Percentiles rank a stretch among this genome's conserved stretches.
phyloP scores from a whole-genome alignment of 2,329 filamentous ascomycete species.

The Monosporascus sp. region DNA sequence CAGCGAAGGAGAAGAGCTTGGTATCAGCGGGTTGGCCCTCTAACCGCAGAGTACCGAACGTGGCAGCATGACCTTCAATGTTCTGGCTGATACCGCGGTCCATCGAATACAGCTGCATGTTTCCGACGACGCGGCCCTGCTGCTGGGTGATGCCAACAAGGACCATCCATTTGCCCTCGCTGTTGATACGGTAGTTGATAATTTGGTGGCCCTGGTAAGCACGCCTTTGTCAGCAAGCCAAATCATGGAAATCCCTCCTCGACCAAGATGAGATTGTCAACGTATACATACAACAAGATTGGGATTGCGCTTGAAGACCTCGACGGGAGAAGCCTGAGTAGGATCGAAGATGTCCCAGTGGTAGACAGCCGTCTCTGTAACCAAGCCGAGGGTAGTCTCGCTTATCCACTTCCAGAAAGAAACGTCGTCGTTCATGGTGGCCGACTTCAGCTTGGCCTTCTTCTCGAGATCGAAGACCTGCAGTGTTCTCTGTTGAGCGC shows the following conservation, averaged over 20 bases:
- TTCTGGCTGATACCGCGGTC: slow-evolving; percentile 96
- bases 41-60: slow-evolving; percentile 83
- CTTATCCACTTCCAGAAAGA: slow-evolving; percentile 99
- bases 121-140: slow-evolving; percentile 86
- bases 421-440: slow-evolving; percentile 94
- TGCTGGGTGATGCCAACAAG: slow-evolving; percentile 94
- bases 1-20: slow-evolving; percentile 94
- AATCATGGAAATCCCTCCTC: background rate
- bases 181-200: slow-evolving; percentile 97
- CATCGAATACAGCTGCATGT: slow-evolving; percentile 95
- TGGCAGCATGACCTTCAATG: slow-evolving; percentile 94
- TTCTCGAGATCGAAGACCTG: slow-evolving; percentile 94
- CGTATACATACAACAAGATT: slow-evolving; percentile 68
- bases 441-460: slow-evolving; percentile 95
- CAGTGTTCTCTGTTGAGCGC: slow-evolving; percentile 87
- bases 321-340: slow-evolving; percentile 71
- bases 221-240: slow-evolving; percentile 15
- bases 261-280: background rate
- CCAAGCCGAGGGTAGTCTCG: slow-evolving; percentile 79
- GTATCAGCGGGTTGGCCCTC: slow-evolving; percentile 88
- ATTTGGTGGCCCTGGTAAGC: slow-evolving; percentile 79
- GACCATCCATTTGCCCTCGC: slow-evolving; percentile 97
- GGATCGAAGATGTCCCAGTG: slow-evolving; percentile 97
- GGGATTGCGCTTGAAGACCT: slow-evolving; percentile 90
- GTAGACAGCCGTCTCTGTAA: slow-evolving; percentile 86